These are phyloP conservation scores for Thalassiosira ordinaria DNA, from an alignment of 352 stramenopile genomes.

Conservation along the genomic window DNA sequence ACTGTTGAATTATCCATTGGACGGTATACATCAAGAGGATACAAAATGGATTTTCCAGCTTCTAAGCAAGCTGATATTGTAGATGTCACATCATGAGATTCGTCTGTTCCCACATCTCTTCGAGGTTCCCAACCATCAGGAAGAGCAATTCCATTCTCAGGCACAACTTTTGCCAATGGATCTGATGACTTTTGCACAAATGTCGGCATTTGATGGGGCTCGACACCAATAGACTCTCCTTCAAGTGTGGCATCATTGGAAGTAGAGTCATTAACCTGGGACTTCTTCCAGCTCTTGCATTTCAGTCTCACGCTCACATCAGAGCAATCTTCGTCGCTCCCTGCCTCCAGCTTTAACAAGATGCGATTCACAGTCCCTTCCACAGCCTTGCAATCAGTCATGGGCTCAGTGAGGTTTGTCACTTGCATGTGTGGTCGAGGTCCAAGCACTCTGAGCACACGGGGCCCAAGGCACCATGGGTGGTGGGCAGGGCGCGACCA, in stretches of 20 bases:
- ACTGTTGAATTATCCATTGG: constrained; percentile 32
- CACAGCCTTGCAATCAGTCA: constrained; percentile 63
- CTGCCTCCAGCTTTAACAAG: constrained; percentile 66
- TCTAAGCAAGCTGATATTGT: constrained; percentile 42
- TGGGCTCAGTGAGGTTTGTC: constrained; percentile 66
- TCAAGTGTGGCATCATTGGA: constrained; percentile 2
- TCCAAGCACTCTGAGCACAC: constrained; percentile 67
- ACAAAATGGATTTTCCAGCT: constrained; percentile 49
- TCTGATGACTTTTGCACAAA: constrained; percentile 49
- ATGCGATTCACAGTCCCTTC: constrained; percentile 85
- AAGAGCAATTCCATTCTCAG: constrained; percentile 35
- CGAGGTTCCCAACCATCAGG: constrained; percentile 70
- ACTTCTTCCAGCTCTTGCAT: constrained; percentile 34
- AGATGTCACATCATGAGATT: constrained; percentile 30
- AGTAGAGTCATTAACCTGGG: neutral
- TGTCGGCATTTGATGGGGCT: constrained; percentile 22
- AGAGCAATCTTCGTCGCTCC: constrained; percentile 54
- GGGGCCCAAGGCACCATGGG: constrained; percentile 64
- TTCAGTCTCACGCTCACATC: constrained; percentile 63
- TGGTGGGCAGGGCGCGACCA: constrained; percentile 70
- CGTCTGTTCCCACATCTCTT: constrained; percentile 39
- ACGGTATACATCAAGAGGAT: constrained; percentile 75
- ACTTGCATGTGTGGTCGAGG: constrained; percentile 67
- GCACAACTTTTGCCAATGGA: constrained; percentile 8
- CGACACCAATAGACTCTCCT: constrained; percentile 12